These are phyloP conservation scores for Pseudohalonectria lignicola DNA, from an alignment of 2,329 filamentous ascomycete species.

Conservation along the genomic window DNA sequence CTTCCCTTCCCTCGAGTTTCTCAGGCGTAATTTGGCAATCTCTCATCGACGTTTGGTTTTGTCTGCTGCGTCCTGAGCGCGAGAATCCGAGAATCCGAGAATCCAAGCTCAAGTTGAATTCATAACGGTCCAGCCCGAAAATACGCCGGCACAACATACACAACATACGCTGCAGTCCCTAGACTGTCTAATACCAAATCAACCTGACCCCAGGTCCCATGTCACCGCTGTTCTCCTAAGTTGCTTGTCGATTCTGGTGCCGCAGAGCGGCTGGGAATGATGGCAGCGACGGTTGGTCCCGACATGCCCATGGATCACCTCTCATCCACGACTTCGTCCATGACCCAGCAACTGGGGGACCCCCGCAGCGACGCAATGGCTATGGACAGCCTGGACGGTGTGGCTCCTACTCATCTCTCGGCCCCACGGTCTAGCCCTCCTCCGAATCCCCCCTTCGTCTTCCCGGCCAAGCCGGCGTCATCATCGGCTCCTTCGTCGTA, in stretches of 20 bases:
- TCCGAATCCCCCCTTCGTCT: conserved; percentile 56
- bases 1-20: too few species aligned
- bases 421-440: conserved; percentile 24
- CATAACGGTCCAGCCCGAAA: too few species aligned
- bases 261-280: conserved; percentile 32
- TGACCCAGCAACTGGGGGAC: too few species aligned
- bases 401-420: too few species aligned
- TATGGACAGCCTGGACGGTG: not conserved
- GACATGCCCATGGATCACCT: conserved; percentile 16
- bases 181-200: not conserved
- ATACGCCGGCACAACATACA: not conserved
- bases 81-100: too few species aligned
- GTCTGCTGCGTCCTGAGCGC: too few species aligned
- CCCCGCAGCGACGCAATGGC: not conserved
- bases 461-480: conserved; percentile 39
- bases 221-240: conserved; percentile 23
- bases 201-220: too few species aligned
- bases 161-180: not conserved
- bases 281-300: conserved; percentile 19
- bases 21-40: too few species aligned
- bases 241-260: conserved; percentile 32
- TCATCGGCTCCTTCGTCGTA: conserved; percentile 34
- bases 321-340: too few species aligned
- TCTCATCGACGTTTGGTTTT: too few species aligned
- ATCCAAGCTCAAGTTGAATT: too few species aligned